Conservation (phyloP, 2,329 filamentous ascomycete genomes). For the Pestalotiopsis sp. region DNA sequence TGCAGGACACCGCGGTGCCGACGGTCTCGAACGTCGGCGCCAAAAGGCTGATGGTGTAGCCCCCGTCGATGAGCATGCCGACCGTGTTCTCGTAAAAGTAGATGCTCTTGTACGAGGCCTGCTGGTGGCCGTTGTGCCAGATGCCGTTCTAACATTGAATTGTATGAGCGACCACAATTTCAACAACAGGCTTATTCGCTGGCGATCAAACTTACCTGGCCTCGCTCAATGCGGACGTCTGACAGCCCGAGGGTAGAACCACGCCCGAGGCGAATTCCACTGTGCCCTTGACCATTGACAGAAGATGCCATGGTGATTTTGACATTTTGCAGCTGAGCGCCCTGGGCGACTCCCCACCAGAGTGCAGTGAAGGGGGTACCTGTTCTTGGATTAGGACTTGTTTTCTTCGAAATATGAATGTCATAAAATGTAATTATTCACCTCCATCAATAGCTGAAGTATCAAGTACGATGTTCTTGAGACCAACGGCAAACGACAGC, state of each 20-base stretch:
- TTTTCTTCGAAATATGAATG: too few species aligned
- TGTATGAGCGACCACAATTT: constrained; percentile 8
- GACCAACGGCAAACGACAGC: constrained; percentile 43
- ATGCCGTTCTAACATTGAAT: constrained; percentile 39
- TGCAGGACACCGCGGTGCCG: constrained; percentile 39
- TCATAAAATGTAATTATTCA: constrained; percentile 20
- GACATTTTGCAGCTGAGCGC: constrained; percentile 43
- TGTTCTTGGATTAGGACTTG: constrained; percentile 18
- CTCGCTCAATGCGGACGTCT: constrained; percentile 43
- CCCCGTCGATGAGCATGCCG: constrained; percentile 39
- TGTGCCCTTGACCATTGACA: constrained; percentile 39
- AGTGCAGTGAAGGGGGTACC: constrained; percentile 41
- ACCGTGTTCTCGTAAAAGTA: constrained; percentile 45
- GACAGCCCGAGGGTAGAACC: constrained; percentile 44
- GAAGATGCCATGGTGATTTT: constrained; percentile 43
- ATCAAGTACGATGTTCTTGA: constrained; percentile 48
- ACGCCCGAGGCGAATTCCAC: constrained; percentile 41
- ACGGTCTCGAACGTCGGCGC: constrained; percentile 43
- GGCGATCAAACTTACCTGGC: constrained; percentile 31
- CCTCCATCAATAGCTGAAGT: constrained; percentile 39
- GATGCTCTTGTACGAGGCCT: constrained; percentile 46
- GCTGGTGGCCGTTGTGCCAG: constrained; percentile 45
- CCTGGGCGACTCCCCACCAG: constrained; percentile 48
- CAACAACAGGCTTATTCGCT: neutral
- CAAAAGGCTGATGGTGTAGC: constrained; percentile 42